These are phyloP conservation scores for Exidia glandulosa DNA, from an alignment of 768 basidiomycete genomes.

Conservation along the genomic window DNA sequence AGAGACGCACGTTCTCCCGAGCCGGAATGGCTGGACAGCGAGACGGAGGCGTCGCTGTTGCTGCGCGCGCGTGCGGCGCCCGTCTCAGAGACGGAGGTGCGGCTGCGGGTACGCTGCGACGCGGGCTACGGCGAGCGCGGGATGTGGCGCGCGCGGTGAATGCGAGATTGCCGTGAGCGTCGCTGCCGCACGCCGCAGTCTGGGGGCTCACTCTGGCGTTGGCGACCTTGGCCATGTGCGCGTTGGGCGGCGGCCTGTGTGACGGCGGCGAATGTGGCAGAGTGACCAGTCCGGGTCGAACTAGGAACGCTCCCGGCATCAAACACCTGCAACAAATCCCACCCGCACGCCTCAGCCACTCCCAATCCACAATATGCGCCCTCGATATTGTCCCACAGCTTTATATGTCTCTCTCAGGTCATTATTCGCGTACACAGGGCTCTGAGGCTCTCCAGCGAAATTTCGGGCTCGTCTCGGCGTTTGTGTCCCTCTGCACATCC, in stretches of 20 bases:
- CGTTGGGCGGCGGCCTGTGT: neutral
- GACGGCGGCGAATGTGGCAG: neutral
- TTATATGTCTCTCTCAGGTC: too few relatives aligned
- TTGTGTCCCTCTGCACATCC: neutral
- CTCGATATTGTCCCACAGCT: too few relatives aligned
- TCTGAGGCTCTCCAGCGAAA: too few relatives aligned
- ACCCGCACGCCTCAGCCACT: too few relatives aligned
- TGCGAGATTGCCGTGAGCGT: neutral
- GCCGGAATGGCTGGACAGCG: neutral
- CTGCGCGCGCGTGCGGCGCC: neutral
- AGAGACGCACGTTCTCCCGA: neutral
- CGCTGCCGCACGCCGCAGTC: neutral
- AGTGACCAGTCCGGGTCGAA: neutral
- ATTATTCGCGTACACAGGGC: too few relatives aligned
- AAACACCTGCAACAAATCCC: neutral
- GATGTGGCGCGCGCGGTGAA: neutral
- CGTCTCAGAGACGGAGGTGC: neutral
- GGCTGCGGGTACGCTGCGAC: neutral
- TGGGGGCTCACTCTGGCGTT: neutral
- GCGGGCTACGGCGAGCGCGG: neutral
- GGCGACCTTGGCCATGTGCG: neutral
- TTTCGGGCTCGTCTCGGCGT: too few relatives aligned
- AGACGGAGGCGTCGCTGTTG: neutral
- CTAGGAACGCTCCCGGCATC: neutral
- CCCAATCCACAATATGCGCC: too few relatives aligned